phyloP scores from a whole-genome alignment of 192 early-diverging fungal genomes.

The Haplosporangium gracile region DNA sequence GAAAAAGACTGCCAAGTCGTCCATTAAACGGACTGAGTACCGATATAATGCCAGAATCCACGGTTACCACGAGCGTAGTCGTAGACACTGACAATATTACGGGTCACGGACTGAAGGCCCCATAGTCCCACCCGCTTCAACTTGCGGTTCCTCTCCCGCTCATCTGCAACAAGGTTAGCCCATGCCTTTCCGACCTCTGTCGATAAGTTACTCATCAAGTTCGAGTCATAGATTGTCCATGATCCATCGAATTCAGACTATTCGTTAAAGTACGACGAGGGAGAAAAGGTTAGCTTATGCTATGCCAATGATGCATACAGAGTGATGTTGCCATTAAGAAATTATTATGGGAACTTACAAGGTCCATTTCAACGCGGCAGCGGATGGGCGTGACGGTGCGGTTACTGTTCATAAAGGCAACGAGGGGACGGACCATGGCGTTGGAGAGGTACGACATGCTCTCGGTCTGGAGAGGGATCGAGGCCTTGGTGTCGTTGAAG shows the following conservation, averaged over 20 bases:
- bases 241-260: constrained; percentile 92
- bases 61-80: constrained; percentile 81
- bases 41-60: constrained; percentile 75
- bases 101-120: constrained; percentile 83
- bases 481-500: constrained; percentile 92
- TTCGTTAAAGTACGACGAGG: neutral
- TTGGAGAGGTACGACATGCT: constrained; percentile 83
- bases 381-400: constrained; percentile 88
- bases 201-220: constrained; percentile 77
- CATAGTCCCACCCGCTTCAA: constrained; percentile 91
- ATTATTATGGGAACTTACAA: constrained; percentile 60
- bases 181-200: constrained; percentile 89
- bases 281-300: neutral
- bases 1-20: neutral
- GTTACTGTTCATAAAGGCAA: constrained; percentile 95
- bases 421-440: constrained; percentile 92
- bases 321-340: too few species aligned
- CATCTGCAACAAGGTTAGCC: constrained; percentile 81
- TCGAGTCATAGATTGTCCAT: constrained; percentile 91
- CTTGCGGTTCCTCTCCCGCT: constrained; percentile 84
- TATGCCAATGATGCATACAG: too few species aligned
- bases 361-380: constrained; percentile 81
- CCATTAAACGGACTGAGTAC: constrained; percentile 30
- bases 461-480: constrained; percentile 80
- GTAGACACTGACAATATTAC: constrained; percentile 76